These are phyloP conservation scores for Wickerhamomyces sp. DNA, from an alignment of 1,139 yeast species.

Conservation along the genomic window DNA sequence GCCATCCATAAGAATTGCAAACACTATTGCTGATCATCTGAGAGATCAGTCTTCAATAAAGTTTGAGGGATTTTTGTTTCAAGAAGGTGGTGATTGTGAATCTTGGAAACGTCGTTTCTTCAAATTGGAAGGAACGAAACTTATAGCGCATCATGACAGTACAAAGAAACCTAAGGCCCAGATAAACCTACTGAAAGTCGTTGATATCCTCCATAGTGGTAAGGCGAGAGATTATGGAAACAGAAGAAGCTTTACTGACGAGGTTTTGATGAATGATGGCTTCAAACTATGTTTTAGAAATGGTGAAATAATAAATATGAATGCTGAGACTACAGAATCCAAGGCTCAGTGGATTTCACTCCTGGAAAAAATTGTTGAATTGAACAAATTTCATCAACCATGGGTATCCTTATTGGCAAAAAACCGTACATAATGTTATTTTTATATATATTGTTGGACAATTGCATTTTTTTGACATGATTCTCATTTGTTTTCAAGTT, in stretches of 20 bases:
- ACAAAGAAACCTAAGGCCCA: conserved; percentile 60
- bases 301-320: conserved; percentile 66
- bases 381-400: conserved; percentile 55
- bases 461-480: not conserved
- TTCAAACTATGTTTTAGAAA: conserved; percentile 61
- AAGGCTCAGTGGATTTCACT: conserved; percentile 51
- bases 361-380: conserved; percentile 48
- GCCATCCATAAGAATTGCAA: conserved; percentile 55
- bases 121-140: conserved; percentile 52
- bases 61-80: conserved; percentile 62
- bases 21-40: conserved; percentile 45
- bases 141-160: conserved; percentile 62
- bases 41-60: conserved; percentile 33
- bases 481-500: too few species aligned
- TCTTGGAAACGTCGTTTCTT: conserved; percentile 59
- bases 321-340: conserved; percentile 56
- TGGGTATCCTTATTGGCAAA: conserved; percentile 48
- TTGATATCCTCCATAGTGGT: conserved; percentile 49
- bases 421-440: not conserved
- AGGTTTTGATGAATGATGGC: conserved; percentile 54
- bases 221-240: conserved; percentile 22
- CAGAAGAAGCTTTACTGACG: conserved; percentile 58
- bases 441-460: not conserved
- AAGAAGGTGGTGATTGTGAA: conserved; percentile 76
- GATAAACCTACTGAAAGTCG: conserved; percentile 59